Evolutionary conservation across 1,139 yeast species (phyloP), one percentile per base, ranked within the genome.

Genomic region (Hemisphaericaspora lyxosophila): DNA sequence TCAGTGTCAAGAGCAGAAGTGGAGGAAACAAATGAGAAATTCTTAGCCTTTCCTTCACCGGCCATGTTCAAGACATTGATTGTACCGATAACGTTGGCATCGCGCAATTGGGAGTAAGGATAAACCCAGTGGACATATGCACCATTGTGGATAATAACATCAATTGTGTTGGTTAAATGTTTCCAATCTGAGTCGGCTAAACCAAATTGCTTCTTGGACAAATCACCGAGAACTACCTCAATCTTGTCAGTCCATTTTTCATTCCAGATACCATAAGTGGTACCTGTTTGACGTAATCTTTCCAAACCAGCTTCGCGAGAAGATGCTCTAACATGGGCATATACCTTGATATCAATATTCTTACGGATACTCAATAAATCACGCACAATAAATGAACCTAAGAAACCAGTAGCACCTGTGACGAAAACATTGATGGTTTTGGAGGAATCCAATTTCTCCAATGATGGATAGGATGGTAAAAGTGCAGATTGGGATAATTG

Each of bases 41-140:
- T 73, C 62, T 94, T 94, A 31, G 97, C 78, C 60, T 85, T 89
- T 32, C 97, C 97, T 17, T 76, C 64, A 4, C 73, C 76, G 52
- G 95, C 87, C 55, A 94, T 64, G 53, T 82, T 82, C 77, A 94
- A 69, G 8, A 89, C 89, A 53, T 90, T 86, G 45, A 90, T 67
- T 0, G 97, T 85, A 36, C 96, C 82, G 45, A 90, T 67, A 26
- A 94, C 98, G 57, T 94, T 94, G 27, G 98, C 95, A 45, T 88
- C 96, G 53, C 97, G 80, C 51, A 94, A 72, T 52, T 85, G 87
- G 36, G 85, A 68, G 63, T 94, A 94, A 31, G 97, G 98, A 59
- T 86, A 92, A 3, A 90, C 96, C 99, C 99, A 94, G 62, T 94
- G 98, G 30, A 94, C 99, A 46, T 90, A 73, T 4, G 98, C 99